phyloP scores from a whole-genome alignment of 257 asterid species.

The Verbena officinalis region DNA sequence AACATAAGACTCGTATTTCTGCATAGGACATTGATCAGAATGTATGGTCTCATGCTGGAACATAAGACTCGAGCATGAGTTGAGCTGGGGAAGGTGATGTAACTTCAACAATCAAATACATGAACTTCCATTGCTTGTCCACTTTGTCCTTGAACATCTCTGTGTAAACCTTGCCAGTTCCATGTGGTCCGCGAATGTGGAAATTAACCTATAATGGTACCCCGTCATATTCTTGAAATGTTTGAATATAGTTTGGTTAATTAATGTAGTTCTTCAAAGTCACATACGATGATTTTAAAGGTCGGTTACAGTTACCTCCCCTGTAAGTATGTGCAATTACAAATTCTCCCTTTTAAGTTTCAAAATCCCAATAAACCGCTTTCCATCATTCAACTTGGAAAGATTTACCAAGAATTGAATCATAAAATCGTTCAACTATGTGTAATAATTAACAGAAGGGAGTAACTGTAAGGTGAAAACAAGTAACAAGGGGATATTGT shows the following conservation, averaged over 20 bases:
- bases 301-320: no score
- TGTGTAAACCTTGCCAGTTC: slow-evolving; percentile 76
- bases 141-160: slow-evolving; percentile 93
- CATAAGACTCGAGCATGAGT: slow-evolving; percentile 91
- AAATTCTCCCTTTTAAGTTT: no score
- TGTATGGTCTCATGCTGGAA: slow-evolving; percentile 62
- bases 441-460: no score
- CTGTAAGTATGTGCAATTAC: no score
- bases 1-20: no score
- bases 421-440: no score
- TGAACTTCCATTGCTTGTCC: slow-evolving; percentile 90
- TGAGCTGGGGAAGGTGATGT: slow-evolving; percentile 73
- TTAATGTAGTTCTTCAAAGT: neutral
- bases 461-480: no score
- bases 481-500: no score
- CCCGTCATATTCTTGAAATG: slow-evolving; percentile 10
- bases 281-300: neutral
- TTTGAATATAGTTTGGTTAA: neutral
- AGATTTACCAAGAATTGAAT: no score
- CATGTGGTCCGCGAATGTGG: slow-evolving; percentile 88
- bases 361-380: no score
- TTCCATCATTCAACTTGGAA: no score
- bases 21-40: neutral
- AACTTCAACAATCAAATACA: slow-evolving; percentile 77
- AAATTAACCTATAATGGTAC: slow-evolving; percentile 68